These are phyloP conservation scores for Solioccasus polychromus DNA, from an alignment of 768 basidiomycete species.

Conservation along the genomic window DNA sequence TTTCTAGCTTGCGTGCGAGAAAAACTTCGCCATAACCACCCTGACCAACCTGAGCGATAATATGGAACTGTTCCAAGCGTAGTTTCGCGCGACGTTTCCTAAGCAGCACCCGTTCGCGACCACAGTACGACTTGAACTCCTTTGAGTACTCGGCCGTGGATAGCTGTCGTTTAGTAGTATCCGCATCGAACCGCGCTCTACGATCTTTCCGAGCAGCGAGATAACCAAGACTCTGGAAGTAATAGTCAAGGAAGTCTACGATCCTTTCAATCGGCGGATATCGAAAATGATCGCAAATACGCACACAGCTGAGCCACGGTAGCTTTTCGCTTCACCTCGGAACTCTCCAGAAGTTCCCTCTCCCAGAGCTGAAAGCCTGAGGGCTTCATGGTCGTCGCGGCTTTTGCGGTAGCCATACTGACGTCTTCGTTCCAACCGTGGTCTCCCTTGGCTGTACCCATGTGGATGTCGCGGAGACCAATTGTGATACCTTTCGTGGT, in stretches of 20 bases:
- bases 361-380: slow-evolving; percentile 73
- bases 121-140: slow-evolving; percentile 92
- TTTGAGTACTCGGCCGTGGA: slow-evolving; percentile 53
- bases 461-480: slow-evolving; percentile 50
- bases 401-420: slow-evolving; percentile 52
- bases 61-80: slow-evolving; percentile 92
- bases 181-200: slow-evolving; percentile 75
- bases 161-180: slow-evolving; percentile 70
- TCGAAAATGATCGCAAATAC: slow-evolving; percentile 28
- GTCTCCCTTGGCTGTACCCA: slow-evolving; percentile 61
- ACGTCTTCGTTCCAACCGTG: slow-evolving; percentile 50
- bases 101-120: slow-evolving; percentile 90
- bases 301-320: slow-evolving; percentile 96
- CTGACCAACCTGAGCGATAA: slow-evolving; percentile 98
- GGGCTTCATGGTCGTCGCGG: slow-evolving; percentile 49
- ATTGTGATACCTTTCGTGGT: slow-evolving; percentile 63
- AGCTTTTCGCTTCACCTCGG: slow-evolving; percentile 91
- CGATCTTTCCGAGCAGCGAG: slow-evolving; percentile 84
- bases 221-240: slow-evolving; percentile 93
- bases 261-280: slow-evolving; percentile 10
- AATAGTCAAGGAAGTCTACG: slow-evolving; percentile 94
- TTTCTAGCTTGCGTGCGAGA: slow-evolving; percentile 91
- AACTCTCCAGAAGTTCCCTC: slow-evolving; percentile 73
- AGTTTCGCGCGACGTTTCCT: slow-evolving; percentile 91
- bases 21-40: slow-evolving; percentile 99